Conservation (phyloP, 805 yeast species). For the Nakazawaea ambrosiae region DNA sequence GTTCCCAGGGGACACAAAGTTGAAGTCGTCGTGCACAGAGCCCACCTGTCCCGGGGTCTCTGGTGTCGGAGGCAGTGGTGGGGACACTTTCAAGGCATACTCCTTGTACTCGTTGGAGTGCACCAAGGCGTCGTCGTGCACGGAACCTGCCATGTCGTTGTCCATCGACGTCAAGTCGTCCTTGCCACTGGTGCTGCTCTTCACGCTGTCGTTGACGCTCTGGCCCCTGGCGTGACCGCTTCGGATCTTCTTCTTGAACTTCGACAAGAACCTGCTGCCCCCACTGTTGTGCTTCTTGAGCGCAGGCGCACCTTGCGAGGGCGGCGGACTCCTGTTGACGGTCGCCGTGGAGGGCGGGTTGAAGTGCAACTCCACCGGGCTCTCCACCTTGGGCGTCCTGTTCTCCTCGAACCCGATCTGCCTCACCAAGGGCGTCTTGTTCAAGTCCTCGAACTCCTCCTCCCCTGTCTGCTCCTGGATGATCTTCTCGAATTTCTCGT, state of each 20-base stretch:
- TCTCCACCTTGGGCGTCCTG: neutral
- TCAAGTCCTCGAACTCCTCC: slow-evolving; percentile 2
- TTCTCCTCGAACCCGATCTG: slow-evolving; percentile 1
- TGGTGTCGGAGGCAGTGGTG: slow-evolving; percentile 8
- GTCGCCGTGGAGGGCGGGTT: neutral
- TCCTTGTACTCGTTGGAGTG: neutral
- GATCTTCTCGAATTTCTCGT: slow-evolving; percentile 1
- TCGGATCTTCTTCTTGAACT: slow-evolving; percentile 3
- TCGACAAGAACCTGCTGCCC: slow-evolving; percentile 3
- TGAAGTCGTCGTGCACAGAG: slow-evolving; percentile 6
- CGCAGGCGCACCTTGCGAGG: neutral
- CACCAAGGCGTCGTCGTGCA: too few species aligned
- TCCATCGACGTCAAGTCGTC: slow-evolving; percentile 10
- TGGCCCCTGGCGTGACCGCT: neutral
- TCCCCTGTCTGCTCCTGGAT: neutral
- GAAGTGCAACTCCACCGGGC: neutral
- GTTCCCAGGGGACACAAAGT: slow-evolving; percentile 3
- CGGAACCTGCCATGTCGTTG: neutral
- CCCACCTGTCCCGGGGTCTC: neutral
- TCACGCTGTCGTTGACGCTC: slow-evolving; percentile 2
- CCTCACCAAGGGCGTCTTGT: slow-evolving; percentile 8
- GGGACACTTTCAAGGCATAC: slow-evolving; percentile 4
- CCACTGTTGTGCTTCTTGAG: neutral
- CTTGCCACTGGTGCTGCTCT: neutral
- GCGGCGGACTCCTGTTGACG: neutral